Conservation (phyloP, 805 yeast genomes). For the Starmera pachycereana region DNA sequence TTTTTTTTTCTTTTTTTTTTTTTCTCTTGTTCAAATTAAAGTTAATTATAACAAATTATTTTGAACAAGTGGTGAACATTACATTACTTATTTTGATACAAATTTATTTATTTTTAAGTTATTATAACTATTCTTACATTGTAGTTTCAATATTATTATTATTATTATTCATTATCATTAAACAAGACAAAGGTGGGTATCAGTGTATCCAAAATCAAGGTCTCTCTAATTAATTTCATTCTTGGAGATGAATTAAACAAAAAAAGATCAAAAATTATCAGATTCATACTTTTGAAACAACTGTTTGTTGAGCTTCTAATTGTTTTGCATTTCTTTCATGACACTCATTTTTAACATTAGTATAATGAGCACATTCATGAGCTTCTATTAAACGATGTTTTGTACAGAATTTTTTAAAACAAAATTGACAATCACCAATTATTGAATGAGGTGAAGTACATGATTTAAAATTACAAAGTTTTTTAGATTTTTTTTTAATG, state of each 20-base stretch:
- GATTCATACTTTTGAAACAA: slow-evolving; percentile 37
- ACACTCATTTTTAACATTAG: slow-evolving; percentile 46
- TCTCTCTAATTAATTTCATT: background rate
- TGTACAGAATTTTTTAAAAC: slow-evolving; percentile 56
- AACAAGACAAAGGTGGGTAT: too few relatives aligned
- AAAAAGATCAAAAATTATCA: background rate
- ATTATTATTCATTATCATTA: too few relatives aligned
- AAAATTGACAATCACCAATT: slow-evolving; percentile 54
- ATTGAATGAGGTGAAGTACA: slow-evolving; percentile 26
- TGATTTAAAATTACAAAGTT: slow-evolving; percentile 16
- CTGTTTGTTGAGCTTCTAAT: slow-evolving; percentile 50
- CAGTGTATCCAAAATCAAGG: too few relatives aligned
- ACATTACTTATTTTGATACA: too few relatives aligned
- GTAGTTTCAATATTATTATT: too few relatives aligned
- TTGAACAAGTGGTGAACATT: too few relatives aligned
- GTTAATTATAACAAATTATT: too few relatives aligned
- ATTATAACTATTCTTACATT: too few relatives aligned
- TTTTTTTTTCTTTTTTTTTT: too few relatives aligned
- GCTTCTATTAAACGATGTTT: slow-evolving; percentile 55
- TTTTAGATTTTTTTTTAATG: slow-evolving; percentile 19
- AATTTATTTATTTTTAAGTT: too few relatives aligned
- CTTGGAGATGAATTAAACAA: background rate
- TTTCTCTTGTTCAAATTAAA: too few relatives aligned
- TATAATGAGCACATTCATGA: slow-evolving; percentile 50
- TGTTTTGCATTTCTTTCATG: slow-evolving; percentile 56